Percentiles rank a stretch among this genome's conserved stretches.
phyloP scores from a whole-genome alignment of 2,329 filamentous ascomycete species.

The Zalaria obscura region DNA sequence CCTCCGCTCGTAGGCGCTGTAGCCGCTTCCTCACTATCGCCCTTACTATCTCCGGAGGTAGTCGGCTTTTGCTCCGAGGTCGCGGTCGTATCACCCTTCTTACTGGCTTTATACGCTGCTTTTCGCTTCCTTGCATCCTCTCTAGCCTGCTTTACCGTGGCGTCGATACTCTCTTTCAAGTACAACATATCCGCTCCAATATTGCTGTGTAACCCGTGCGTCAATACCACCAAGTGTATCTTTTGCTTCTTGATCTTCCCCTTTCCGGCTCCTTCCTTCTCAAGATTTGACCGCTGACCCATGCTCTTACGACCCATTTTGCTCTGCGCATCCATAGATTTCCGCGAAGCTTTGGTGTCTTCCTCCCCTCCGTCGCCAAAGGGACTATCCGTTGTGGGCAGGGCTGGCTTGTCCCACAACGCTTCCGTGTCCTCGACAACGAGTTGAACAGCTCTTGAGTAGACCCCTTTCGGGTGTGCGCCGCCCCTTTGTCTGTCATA shows the following conservation, averaged over 20 bases:
- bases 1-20: slow-evolving; percentile 35
- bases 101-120: slow-evolving; percentile 11
- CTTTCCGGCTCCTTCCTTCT: slow-evolving; percentile 7
- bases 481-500: slow-evolving; percentile 48
- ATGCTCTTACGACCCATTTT: slow-evolving; percentile 2
- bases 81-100: slow-evolving; percentile 7
- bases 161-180: slow-evolving; percentile 93
- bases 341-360: slow-evolving; percentile 10
- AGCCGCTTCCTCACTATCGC: slow-evolving; percentile 13
- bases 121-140: slow-evolving; percentile 51
- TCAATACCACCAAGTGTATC: slow-evolving; percentile 81
- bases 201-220: slow-evolving; percentile 92
- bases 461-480: slow-evolving; percentile 61
- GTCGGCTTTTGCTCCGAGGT: slow-evolving; percentile 18
- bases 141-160: slow-evolving; percentile 59
- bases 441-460: slow-evolving; percentile 64
- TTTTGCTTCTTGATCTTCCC: slow-evolving; percentile 50
- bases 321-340: slow-evolving; percentile 7
- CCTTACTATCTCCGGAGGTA: slow-evolving; percentile 22
- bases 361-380: slow-evolving; percentile 15
- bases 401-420: slow-evolving; percentile 80
- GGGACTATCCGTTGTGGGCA: slow-evolving; percentile 48
- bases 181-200: slow-evolving; percentile 93
- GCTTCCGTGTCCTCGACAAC: slow-evolving; percentile 77
- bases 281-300: slow-evolving; percentile 9